A percentile compares a stretch with the other conserved stretches of the same genome.
Conservation (phyloP, 1,284 basidiomycete species). For the Boletellus deceptivus region DNA sequence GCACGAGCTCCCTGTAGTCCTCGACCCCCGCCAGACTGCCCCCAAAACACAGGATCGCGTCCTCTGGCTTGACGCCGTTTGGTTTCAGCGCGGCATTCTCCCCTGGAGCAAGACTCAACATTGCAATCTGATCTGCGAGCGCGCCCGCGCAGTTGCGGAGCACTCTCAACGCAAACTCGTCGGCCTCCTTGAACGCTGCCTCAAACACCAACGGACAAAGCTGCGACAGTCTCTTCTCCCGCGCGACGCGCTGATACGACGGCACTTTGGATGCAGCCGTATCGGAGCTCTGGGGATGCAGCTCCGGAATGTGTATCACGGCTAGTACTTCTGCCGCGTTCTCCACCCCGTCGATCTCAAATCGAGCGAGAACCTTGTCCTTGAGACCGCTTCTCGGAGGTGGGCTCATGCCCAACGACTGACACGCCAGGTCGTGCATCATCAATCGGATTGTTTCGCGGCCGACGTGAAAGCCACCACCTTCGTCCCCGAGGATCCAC, state of each 20-base stretch:
- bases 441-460: slow-evolving; percentile 68
- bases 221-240: slow-evolving; percentile 72
- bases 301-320: slow-evolving; percentile 58
- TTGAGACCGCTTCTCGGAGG: slow-evolving; percentile 39
- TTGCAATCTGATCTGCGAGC: slow-evolving; percentile 61
- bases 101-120: slow-evolving; percentile 46
- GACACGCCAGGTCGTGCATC: slow-evolving; percentile 53
- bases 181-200: slow-evolving; percentile 62
- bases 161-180: slow-evolving; percentile 60
- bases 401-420: slow-evolving; percentile 42
- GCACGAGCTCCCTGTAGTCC: slow-evolving; percentile 56
- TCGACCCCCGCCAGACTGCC: slow-evolving; percentile 67
- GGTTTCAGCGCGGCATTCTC: slow-evolving; percentile 30
- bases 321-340: slow-evolving; percentile 62
- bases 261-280: slow-evolving; percentile 22
- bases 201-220: slow-evolving; percentile 72
- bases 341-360: slow-evolving; percentile 44
- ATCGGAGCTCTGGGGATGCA: slow-evolving; percentile 24
- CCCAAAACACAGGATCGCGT: slow-evolving; percentile 67
- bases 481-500: slow-evolving; percentile 81
- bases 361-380: slow-evolving; percentile 48
- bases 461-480: slow-evolving; percentile 73
- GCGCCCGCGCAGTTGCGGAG: slow-evolving; percentile 48
- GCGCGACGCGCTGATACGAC: slow-evolving; percentile 40
- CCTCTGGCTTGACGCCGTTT: slow-evolving; percentile 48